Base-by-base conservation (phyloP, 345 rosid species). In the Brassica carinata region DNA sequence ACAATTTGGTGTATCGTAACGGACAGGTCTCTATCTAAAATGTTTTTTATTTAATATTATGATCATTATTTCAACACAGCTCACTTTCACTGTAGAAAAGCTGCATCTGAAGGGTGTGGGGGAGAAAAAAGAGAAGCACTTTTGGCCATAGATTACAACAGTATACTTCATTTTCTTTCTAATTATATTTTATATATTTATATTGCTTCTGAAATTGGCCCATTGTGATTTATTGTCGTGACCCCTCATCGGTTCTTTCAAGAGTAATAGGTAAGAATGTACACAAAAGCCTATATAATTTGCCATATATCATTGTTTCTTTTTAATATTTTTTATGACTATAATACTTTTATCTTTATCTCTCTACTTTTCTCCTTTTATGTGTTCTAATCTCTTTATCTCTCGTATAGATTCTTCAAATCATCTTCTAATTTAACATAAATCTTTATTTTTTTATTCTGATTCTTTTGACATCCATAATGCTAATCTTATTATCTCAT, bases 11-110 rank as follows among this genome's bases (percentile, higher is more conserved):
- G 74, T 73, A 64, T 29, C 62, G 62, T 69, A 62, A 74, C 8
- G 79, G 79, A 80, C 59, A 38, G 11, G 75, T 80, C 79, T 7
- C 79, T 74, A 64, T 80, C 75, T 51, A 62, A 68, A 8, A 2
- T 48, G 0, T 23, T 10, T 3, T 8, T 14, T 29, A 5, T 31
- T 27, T 27, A 61, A 10, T 26, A 72, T 5, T 17, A 57, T 67
- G 51, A 53, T 79, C 8, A 79, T 78, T 71, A 78, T 78, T 72
- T 79, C 58, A 69, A 69, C 71, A 80, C 83, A 80, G 83, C 83
- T 75, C 83, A 80, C 79, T 74, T 69, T 75, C 79, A 69, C 79
- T 69, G 83, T 69, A 75, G 76, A 80, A 80, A 80, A 80, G 83
- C 83, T 80, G 79, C 75, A 75, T 69, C 76, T 75, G 71, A 36